Evolutionary conservation across 1,284 basidiomycete genomes (phyloP).

Genomic region (Leccinum huronense): DNA sequence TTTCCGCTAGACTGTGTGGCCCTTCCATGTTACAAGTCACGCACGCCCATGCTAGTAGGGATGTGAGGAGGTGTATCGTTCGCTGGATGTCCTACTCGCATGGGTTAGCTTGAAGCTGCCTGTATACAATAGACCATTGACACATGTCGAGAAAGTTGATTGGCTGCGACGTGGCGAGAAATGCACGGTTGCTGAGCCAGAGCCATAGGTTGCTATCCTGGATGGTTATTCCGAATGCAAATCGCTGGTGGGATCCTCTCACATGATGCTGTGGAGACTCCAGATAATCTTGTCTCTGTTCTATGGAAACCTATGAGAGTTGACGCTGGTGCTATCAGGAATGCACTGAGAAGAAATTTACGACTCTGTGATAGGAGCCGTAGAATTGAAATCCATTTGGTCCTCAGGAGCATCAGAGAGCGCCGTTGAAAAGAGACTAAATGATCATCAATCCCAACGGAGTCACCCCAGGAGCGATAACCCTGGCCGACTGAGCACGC

Average conservation of each 20-base stretch:
- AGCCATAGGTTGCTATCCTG: constrained; percentile 15
- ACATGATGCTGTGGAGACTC: constrained; percentile 17
- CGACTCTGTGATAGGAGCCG: too few relatives aligned
- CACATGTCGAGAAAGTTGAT: constrained; percentile 8
- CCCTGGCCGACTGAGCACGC: too few relatives aligned
- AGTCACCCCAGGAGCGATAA: too few relatives aligned
- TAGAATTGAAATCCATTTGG: too few relatives aligned
- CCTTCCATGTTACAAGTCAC: neutral
- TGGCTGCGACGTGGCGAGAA: constrained; percentile 6
- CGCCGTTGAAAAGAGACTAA: too few relatives aligned
- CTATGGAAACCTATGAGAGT: constrained; percentile 1
- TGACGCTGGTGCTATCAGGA: neutral
- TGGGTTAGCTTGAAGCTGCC: too few relatives aligned
- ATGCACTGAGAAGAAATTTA: too few relatives aligned
- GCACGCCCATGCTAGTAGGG: neutral
- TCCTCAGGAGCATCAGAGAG: too few relatives aligned
- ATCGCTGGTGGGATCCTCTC: constrained; percentile 8
- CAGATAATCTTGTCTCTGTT: constrained; percentile 18
- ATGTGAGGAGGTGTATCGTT: constrained; percentile 5
- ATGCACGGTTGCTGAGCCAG: constrained; percentile 7
- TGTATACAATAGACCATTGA: too few relatives aligned
- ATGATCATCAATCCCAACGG: too few relatives aligned
- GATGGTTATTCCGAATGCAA: constrained; percentile 16
- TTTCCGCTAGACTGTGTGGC: constrained; percentile 6
- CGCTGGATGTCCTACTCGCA: too few relatives aligned